Evolutionary conservation across 257 asterid genomes (phyloP).

Genomic region (Jacaranda copaia): DNA sequence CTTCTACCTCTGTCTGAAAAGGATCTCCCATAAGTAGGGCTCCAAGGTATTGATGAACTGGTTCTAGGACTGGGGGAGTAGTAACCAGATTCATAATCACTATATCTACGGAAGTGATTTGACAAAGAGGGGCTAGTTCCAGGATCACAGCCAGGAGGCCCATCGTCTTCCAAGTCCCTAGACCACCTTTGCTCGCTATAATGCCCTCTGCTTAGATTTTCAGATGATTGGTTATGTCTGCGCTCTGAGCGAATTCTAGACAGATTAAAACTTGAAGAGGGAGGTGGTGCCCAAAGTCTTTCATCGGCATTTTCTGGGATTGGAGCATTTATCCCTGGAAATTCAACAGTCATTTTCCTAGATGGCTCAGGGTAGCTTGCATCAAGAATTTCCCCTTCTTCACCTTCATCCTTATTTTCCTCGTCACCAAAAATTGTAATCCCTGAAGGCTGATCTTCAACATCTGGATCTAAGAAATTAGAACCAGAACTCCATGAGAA

Average conservation of each 20-base stretch:
- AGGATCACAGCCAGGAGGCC: conserved; percentile 84
- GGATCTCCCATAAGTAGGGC: conserved; percentile 65
- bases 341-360: conserved; percentile 70
- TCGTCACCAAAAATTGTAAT: conserved; percentile 89
- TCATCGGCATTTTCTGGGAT: conserved; percentile 82
- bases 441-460: conserved; percentile 86
- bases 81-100: conserved; percentile 53
- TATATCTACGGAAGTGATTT: conserved; percentile 52
- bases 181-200: conserved; percentile 50
- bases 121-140: conserved; percentile 66
- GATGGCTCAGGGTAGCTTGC: conserved; percentile 45
- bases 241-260: conserved; percentile 56
- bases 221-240: conserved; percentile 51
- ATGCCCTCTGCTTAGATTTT: conserved; percentile 48
- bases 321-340: conserved; percentile 95
- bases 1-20: conserved; percentile 69
- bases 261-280: conserved; percentile 38
- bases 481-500: conserved; percentile 22
- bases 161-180: conserved; percentile 67
- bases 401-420: conserved; percentile 52
- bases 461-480: conserved; percentile 54
- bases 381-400: conserved; percentile 80
- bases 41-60: conserved; percentile 50
- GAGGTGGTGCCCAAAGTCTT: conserved; percentile 67
- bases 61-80: conserved; percentile 49